Evolutionary conservation across 2,329 filamentous ascomycete genomes (phyloP), one percentile per base, ranked within the genome.

Genomic region (Pseudocercospora vitis): DNA sequence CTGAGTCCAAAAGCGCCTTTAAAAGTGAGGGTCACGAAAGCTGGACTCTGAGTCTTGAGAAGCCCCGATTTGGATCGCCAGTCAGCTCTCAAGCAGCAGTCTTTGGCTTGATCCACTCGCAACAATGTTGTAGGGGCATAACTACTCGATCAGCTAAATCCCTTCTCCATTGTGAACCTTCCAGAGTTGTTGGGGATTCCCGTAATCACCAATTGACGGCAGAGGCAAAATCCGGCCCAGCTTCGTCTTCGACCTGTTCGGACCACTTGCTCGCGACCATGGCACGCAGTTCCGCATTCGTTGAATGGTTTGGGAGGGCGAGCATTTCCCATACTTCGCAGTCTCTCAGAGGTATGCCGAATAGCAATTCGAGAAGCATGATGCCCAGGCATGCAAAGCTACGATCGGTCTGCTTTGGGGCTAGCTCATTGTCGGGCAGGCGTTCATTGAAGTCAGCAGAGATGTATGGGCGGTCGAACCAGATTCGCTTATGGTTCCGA

Each of bases 321-420:
- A 39, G 32, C 12, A 49, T 18, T 14, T 33, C 32, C 56, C 56
- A 58, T 4, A 58, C 19, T 16, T 53, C 40, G 12, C 53, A 49
- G 6, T 45, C 49, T 31, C 56, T 53, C 8, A 58, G 40, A 6
- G 24, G 7, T 4, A 9, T 7, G 4, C 50, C 53, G 28, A 50
- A 57, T 12, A 37, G 39, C 2, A 59, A 18, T 37, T 59, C 57
- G 16, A 59, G 35, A 23, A 59, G 32, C 23, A 59, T 57, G 45
- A 59, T 50, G n/a, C 57, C 57, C 8, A 59, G 48, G 31, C 54
- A 52, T 7, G 33, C 51, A 29, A 59, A 59, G 39, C 57, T 59
- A 24, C 40, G 52, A 32, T 56, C 48, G 3, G 39, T 51, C 14
- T 23, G 19, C n/a, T 48, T 56, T 3, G 47, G 33, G 3, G 8